phyloP scores from a whole-genome alignment of 306 rosid genomes.

The Clitoria ternatea region DNA sequence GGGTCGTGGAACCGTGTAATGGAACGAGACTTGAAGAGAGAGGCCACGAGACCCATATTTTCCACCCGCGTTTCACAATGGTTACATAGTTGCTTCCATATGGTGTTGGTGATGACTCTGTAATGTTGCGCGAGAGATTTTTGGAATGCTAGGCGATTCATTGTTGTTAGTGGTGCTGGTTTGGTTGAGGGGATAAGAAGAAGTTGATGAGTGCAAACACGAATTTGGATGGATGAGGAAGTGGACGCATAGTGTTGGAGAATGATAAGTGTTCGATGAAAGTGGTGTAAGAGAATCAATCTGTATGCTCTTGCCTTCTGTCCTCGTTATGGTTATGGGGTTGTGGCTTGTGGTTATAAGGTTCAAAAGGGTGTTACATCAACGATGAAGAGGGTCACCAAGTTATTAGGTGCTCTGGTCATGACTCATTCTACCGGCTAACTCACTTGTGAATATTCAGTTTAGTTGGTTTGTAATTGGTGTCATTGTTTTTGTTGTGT shows the following conservation, averaged over 20 bases:
- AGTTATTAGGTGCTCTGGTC: constrained; percentile 50
- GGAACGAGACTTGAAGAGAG: constrained; percentile 62
- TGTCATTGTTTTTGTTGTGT: constrained; percentile 34
- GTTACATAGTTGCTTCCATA: constrained; percentile 16
- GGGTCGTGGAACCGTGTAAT: constrained; percentile 81
- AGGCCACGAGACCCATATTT: constrained; percentile 46
- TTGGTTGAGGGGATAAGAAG: constrained; percentile 2
- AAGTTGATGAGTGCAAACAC: no score
- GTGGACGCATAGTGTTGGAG: constrained; percentile 38
- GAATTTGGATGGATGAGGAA: neutral
- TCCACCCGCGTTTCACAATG: constrained; percentile 34
- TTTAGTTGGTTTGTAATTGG: constrained; percentile 69
- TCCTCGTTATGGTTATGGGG: constrained; percentile 27
- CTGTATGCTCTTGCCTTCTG: neutral
- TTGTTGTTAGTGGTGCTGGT: constrained; percentile 4
- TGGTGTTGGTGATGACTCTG: constrained; percentile 35
- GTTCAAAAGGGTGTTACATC: constrained; percentile 60
- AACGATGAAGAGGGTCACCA: constrained; percentile 50
- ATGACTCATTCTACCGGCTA: constrained; percentile 59
- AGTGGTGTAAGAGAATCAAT: constrained; percentile 11
- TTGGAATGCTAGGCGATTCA: constrained; percentile 43
- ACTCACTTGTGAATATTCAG: constrained; percentile 50
- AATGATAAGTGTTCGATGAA: constrained; percentile 41
- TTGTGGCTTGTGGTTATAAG: constrained; percentile 71
- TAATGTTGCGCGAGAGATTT: constrained; percentile 19